A percentile compares a stretch with the other conserved stretches of the same genome.
These are phyloP conservation scores for Citrus australasica DNA, from an alignment of 345 rosid species.

Conservation along the genomic window DNA sequence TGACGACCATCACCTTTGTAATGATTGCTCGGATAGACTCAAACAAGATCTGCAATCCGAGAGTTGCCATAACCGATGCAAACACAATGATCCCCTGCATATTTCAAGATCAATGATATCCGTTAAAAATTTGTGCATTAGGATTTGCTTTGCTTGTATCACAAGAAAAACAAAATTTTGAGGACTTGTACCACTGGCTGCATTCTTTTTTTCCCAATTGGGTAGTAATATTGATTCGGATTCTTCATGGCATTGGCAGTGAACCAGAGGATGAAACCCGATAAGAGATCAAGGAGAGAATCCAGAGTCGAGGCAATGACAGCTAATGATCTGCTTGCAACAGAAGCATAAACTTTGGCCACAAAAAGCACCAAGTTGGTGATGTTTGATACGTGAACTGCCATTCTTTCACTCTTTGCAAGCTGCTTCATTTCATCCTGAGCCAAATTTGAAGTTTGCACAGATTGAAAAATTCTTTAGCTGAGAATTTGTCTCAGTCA, in stretches of 20 bases:
- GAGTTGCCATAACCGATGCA: conserved; percentile 66
- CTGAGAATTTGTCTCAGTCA: not conserved
- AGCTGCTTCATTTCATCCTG: conserved; percentile 77
- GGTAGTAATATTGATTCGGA: conserved; percentile 64
- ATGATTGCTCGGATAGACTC: conserved; percentile 46
- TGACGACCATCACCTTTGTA: conserved; percentile 23
- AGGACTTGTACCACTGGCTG: conserved; percentile 65
- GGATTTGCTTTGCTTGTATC: not conserved
- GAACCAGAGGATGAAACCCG: conserved; percentile 87
- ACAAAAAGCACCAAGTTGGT: conserved; percentile 63
- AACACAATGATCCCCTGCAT: conserved; percentile 60
- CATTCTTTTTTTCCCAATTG: conserved; percentile 85
- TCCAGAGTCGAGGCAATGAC: conserved; percentile 85
- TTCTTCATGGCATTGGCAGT: conserved; percentile 73
- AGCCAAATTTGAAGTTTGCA: not conserved
- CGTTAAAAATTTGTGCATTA: conserved; percentile 16
- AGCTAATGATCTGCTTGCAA: conserved; percentile 71
- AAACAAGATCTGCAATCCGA: conserved; percentile 50
- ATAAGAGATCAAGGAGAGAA: conserved; percentile 76
- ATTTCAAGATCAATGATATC: not conserved
- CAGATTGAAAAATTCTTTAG: too few relatives aligned
- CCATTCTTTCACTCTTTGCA: conserved; percentile 62
- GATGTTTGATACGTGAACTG: conserved; percentile 53
- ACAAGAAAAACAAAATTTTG: not conserved
- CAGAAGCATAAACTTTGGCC: conserved; percentile 74